Evolutionary conservation across 257 asterid genomes (phyloP).

Genomic region (Cinchona pubescens): DNA sequence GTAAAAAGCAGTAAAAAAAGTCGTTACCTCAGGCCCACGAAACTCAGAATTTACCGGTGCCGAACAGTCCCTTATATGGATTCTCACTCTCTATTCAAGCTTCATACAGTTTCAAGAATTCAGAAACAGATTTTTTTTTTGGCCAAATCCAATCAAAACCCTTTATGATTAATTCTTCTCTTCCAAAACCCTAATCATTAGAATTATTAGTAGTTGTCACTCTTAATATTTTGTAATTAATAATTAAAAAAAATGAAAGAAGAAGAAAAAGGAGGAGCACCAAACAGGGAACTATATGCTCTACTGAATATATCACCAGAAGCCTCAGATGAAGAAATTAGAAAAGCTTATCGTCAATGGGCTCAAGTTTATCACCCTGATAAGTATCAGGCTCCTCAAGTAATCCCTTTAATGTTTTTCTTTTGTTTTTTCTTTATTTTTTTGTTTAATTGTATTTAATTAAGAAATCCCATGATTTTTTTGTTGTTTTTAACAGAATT

Average conservation of each 20-base stretch:
- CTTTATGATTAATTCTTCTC: neutral
- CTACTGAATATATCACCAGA: constrained; percentile 80
- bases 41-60: neutral
- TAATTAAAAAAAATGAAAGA: constrained; percentile 11
- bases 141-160: neutral
- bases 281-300: constrained; percentile 73
- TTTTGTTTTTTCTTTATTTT: neutral
- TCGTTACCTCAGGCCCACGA: neutral
- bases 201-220: neutral
- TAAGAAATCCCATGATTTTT: neutral
- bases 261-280: constrained; percentile 22
- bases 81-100: neutral
- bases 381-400: constrained; percentile 72
- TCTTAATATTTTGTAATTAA: too few species aligned
- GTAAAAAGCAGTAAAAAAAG: too few species aligned
- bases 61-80: neutral
- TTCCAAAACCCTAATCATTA: neutral
- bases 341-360: constrained; percentile 97
- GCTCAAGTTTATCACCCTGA: constrained; percentile 98
- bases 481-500: too few species aligned
- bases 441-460: neutral
- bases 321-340: constrained; percentile 93
- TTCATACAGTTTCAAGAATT: neutral
- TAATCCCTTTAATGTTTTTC: constrained; percentile 8
- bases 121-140: neutral